These are phyloP conservation scores for Iris macrosiphon DNA, from an alignment of 106 monocot genomes.

Conservation along the genomic window DNA sequence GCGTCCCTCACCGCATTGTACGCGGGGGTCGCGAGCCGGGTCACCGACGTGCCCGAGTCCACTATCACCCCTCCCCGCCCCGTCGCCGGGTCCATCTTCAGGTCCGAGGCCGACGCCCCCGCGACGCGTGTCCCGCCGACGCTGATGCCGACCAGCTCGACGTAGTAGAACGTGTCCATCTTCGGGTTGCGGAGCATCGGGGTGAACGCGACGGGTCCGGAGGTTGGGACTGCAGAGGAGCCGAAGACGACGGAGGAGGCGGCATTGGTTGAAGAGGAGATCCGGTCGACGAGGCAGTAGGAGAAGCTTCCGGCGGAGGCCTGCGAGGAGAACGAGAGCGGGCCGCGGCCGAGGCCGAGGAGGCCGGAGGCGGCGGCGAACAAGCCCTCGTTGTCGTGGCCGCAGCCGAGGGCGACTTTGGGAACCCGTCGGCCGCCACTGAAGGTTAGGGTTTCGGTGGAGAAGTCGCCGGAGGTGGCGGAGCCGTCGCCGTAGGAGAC, in stretches of 20 bases:
- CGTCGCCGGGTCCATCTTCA: constrained; percentile 44
- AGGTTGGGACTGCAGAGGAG: constrained; percentile 17
- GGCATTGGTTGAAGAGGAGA: constrained; percentile 12
- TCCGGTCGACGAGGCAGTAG: constrained; percentile 74
- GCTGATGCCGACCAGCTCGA: constrained; percentile 58
- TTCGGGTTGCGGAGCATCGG: constrained; percentile 59
- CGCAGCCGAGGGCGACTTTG: constrained; percentile 57
- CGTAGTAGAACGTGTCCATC: constrained; percentile 75
- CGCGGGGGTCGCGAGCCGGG: constrained; percentile 43
- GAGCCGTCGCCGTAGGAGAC: constrained; percentile 79
- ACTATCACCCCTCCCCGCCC: constrained; percentile 82
- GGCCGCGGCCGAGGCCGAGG: constrained; percentile 67
- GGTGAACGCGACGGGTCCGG: constrained; percentile 30
- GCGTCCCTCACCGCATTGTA: constrained; percentile 69
- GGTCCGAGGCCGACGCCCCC: constrained; percentile 28
- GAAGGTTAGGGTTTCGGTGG: constrained; percentile 63
- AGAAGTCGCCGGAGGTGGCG: constrained; percentile 50
- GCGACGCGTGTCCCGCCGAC: constrained; percentile 60
- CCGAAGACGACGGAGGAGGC: constrained; percentile 71
- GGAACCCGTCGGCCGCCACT: constrained; percentile 22
- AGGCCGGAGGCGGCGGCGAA: constrained; percentile 70
- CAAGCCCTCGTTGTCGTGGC: constrained; percentile 76
- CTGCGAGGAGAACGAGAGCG: constrained; percentile 67
- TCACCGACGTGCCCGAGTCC: constrained; percentile 89
- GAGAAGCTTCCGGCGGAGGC: constrained; percentile 54